Evolutionary conservation across 768 basidiomycete species (phyloP), one percentile per base, ranked within the genome.

Genomic region (Lactarius tabidus): DNA sequence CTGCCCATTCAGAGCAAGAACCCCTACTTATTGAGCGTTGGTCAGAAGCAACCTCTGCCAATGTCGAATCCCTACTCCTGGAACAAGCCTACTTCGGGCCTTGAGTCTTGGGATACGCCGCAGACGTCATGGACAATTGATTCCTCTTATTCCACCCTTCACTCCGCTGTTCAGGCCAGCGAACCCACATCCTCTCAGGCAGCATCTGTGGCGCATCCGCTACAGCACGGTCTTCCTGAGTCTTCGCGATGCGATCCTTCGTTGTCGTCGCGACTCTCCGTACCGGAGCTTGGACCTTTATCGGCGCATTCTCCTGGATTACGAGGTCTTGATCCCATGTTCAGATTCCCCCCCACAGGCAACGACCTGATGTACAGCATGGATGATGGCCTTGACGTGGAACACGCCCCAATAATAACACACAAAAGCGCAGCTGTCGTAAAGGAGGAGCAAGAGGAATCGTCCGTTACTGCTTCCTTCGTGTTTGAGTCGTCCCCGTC

Each of bases 71-170:
- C 60, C 33, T 62, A 67, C 57, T 62, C 66, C 41, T 67, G 66
- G 66, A 62, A 62, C 53, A 67, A 67, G 66, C 53, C 64, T 15
- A 33, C 55, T 58, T 57, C 66, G 39, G 60, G 57, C 54, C 60
- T 60, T 48, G 59, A 67, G 33, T 20, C 48, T 23, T 63, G 62
- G 58, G 59, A 60, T 54, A 51, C 63, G 53, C 60, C 69, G 31
- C 63, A 63, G 57, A 53, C 66, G 56, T 67, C 68, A 58, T 67
- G 66, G 69, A 59, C 69, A 61, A 57, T 68, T 58, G 66, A 68
- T 51, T 59, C 69, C 29, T 57, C 67, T 41, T 69, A 64, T 51
- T 68, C 66, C 28, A 64, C 69, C 28, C 53, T 69, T 23, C 67
- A 68, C 57, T 69, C 63, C 28, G 57, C 69, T 41, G 59, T 68